Base-by-base conservation (phyloP, 345 rosid genomes). In the Eucalyptus tenuipes region DNA sequence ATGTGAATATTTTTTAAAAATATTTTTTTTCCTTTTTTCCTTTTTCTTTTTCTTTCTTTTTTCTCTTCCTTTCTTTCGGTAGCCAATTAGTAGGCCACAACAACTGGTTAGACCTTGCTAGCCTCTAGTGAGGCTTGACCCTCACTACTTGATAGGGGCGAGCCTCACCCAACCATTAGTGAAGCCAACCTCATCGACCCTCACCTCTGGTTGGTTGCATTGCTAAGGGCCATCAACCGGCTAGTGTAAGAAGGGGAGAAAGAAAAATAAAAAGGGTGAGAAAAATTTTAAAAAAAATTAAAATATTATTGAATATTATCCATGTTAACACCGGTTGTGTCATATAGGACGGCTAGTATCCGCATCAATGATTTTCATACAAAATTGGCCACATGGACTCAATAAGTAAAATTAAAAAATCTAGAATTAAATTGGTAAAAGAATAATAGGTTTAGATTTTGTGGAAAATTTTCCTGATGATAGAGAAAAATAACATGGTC, bases 291-390 rank as follows among this genome's bases (percentile, higher is more conserved):
- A 52, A 1, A 18, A 52, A 52, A 17, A 52, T 7, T 52, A 52
- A 1, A 18, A 0, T 0, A 52, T 18, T 52, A 52, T 18, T 52
- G 18, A 52, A 52, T 52, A 52, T 18, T 52, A 52, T 52, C 2
- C 4, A 17, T 0, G 55, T 52, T 52, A 52, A 52, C 1, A 52
- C 3, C 4, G 1, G 17, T 0, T 0, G 22, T 2, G 3, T 50
- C 7, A 50, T 50, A 4, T 16, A 17, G 4, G 2, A 50, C 2
- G 0, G 1, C 0, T 50, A 52, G 22, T 0, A 18, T 52, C 24
- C 22, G 24, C 55, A 18, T 52, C 24, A 52, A 52, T 52, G 24
- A 52, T 52, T 52, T 52, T 0, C 0, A 52, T 52, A 0, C 1
- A 52, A 52, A 52, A 52, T 52, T 52, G 24, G 0, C 10, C 2